Percentiles rank a stretch among this genome's conserved stretches.
phyloP scores from a whole-genome alignment of 1,139 yeast genomes.

The Suhomyces bolitotheri region DNA sequence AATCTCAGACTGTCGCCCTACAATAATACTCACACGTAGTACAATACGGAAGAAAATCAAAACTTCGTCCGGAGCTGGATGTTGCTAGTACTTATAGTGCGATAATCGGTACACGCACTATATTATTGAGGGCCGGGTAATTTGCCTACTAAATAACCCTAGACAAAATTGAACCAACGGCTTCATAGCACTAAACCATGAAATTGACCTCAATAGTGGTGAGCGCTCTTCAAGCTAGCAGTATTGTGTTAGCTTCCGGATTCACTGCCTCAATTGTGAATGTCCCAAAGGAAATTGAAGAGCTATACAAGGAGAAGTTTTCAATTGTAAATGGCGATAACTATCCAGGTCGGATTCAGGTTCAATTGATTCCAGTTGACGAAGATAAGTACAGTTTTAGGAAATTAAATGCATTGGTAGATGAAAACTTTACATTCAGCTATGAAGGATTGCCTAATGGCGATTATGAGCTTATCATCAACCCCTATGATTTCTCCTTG shows the following conservation, averaged over 20 bases:
- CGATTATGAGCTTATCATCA: constrained; percentile 34
- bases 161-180: too few species aligned
- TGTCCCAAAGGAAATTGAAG: constrained; percentile 28
- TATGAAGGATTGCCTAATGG: constrained; percentile 32
- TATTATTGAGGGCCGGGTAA: constrained; percentile 11
- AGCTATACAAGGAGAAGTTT: constrained; percentile 21
- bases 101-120: constrained; percentile 2
- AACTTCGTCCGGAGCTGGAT: constrained; percentile 8
- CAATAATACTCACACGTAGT: constrained; percentile 55
- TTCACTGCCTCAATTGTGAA: constrained; percentile 21
- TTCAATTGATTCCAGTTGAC: constrained; percentile 25
- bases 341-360: constrained; percentile 36
- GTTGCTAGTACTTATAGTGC: constrained; percentile 10
- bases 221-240: constrained; percentile 1
- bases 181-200: too few species aligned
- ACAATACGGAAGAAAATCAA: constrained; percentile 39
- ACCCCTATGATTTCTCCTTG: constrained; percentile 41
- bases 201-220: background rate
- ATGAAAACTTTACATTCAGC: constrained; percentile 28
- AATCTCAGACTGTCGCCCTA: constrained; percentile 44
- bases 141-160: background rate
- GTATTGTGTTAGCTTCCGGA: constrained; percentile 4
- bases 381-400: constrained; percentile 12
- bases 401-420: constrained; percentile 21
- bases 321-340: constrained; percentile 38